A percentile compares a stretch with the other conserved stretches of the same genome.
Evolutionary conservation across 202 grass and related monocot species (phyloP).

Genomic region (Tripidium arundinaceum): DNA sequence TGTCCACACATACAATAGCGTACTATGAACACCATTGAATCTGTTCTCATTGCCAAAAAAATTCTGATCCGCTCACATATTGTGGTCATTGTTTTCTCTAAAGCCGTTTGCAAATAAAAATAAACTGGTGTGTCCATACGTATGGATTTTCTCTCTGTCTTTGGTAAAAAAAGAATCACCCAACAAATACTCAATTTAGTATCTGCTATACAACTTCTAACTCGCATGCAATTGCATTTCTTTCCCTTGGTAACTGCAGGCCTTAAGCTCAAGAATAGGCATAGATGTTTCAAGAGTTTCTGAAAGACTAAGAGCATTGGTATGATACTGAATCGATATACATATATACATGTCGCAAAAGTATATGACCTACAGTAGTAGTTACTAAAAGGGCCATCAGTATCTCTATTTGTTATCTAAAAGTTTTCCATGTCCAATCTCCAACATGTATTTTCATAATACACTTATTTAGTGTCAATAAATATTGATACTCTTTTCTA

Average conservation of each 20-base stretch:
- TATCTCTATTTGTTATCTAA: neutral
- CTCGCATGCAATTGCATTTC: neutral
- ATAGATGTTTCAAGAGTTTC: constrained; percentile 45
- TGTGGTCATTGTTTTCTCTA: neutral
- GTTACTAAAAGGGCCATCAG: neutral
- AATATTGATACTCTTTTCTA: neutral
- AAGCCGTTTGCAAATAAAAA: neutral
- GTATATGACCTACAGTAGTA: neutral
- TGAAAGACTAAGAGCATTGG: constrained; percentile 46
- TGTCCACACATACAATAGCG: neutral
- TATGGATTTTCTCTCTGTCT: neutral
- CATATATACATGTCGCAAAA: neutral
- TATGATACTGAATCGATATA: neutral
- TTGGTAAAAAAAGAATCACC: neutral
- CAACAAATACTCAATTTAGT: neutral
- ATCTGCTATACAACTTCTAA: neutral
- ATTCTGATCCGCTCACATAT: neutral
- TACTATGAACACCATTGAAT: neutral
- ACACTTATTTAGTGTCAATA: neutral
- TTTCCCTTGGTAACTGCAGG: constrained; percentile 19
- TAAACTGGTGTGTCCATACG: neutral
- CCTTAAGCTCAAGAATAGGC: constrained; percentile 61
- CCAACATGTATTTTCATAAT: neutral
- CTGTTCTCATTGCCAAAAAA: neutral
- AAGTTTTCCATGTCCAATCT: neutral